Percentiles rank a stretch among this genome's conserved stretches.
phyloP scores from a whole-genome alignment of 495 filamentous ascomycete genomes.

The Venustampulla echinocandica region DNA sequence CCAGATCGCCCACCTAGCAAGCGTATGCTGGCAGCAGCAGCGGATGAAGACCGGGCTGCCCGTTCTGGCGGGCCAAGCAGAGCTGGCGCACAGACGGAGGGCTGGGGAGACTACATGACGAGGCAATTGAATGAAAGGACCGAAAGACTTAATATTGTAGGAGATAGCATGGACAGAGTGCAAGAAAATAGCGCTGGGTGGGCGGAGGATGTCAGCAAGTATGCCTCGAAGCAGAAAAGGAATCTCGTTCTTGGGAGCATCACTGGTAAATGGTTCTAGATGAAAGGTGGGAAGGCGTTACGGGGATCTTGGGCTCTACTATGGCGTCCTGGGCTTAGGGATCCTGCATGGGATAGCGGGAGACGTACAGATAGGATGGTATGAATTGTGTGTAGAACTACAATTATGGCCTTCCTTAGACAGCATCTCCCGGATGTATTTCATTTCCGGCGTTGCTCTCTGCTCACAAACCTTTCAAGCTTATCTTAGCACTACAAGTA shows the following conservation, averaged over 20 bases:
- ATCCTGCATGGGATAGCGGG: neutral
- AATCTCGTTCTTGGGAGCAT: slow-evolving; percentile 61
- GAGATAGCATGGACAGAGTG: slow-evolving; percentile 74
- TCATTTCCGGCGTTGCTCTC: too few species aligned
- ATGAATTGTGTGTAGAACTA: too few species aligned
- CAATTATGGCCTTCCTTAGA: too few species aligned
- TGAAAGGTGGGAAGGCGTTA: neutral
- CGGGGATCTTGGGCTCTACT: neutral
- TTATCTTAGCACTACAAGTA: too few species aligned
- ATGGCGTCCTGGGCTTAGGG: neutral
- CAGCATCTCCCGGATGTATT: too few species aligned
- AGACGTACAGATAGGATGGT: too few species aligned
- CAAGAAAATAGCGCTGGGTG: slow-evolving; percentile 72
- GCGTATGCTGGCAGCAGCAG: slow-evolving; percentile 50
- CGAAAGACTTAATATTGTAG: slow-evolving; percentile 71
- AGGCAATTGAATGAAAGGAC: slow-evolving; percentile 83
- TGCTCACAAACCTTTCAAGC: too few species aligned
- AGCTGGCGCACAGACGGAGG: slow-evolving; percentile 30
- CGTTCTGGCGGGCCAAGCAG: slow-evolving; percentile 32
- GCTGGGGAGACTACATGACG: slow-evolving; percentile 59
- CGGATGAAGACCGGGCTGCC: slow-evolving; percentile 33
- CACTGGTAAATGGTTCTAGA: slow-evolving; percentile 34
- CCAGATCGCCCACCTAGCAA: slow-evolving; percentile 77
- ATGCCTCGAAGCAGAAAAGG: slow-evolving; percentile 74
- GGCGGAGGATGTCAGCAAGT: slow-evolving; percentile 81